These are phyloP conservation scores for Isatis lusitanica DNA, from an alignment of 441 rosid genomes.

Conservation along the genomic window DNA sequence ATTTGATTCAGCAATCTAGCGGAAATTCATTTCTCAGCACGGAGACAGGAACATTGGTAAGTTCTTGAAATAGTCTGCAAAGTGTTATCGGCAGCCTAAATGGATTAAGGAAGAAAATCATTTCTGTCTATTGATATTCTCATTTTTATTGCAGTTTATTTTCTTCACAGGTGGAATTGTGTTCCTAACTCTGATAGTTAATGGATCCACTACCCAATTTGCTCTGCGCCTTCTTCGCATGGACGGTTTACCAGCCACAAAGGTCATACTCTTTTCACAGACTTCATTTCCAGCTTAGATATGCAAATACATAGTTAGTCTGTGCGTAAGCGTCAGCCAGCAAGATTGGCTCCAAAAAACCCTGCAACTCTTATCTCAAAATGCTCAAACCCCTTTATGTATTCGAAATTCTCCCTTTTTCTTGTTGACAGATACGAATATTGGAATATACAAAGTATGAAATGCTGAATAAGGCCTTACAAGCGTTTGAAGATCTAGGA, in stretches of 20 bases:
- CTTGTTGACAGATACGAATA: slow-evolving; percentile 69
- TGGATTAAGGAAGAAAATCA: background rate
- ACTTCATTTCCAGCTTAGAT: background rate
- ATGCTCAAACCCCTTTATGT: background rate
- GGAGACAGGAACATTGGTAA: slow-evolving; percentile 82
- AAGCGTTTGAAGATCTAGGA: slow-evolving; percentile 83
- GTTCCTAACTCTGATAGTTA: slow-evolving; percentile 78
- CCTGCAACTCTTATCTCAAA: background rate
- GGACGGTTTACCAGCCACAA: slow-evolving; percentile 74
- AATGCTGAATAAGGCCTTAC: slow-evolving; percentile 79
- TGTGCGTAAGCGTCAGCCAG: background rate
- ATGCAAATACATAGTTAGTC: background rate
- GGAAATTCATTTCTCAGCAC: slow-evolving; percentile 53
- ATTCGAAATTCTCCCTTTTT: background rate
- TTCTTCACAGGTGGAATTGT: slow-evolving; percentile 98
- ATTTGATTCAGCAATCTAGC: slow-evolving; percentile 58
- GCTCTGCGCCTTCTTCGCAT: slow-evolving; percentile 65
- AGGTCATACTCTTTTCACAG: slow-evolving; percentile 47
- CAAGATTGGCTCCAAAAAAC: background rate
- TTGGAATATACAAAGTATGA: slow-evolving; percentile 84
- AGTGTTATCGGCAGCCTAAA: slow-evolving; percentile 4
- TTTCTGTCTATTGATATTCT: background rate
- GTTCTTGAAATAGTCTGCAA: slow-evolving; percentile 27
- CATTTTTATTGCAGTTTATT: slow-evolving; percentile 58
- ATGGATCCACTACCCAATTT: slow-evolving; percentile 91